Base-by-base conservation (phyloP, 2,329 filamentous ascomycete species). In the Aspergillus quadrilineatus region DNA sequence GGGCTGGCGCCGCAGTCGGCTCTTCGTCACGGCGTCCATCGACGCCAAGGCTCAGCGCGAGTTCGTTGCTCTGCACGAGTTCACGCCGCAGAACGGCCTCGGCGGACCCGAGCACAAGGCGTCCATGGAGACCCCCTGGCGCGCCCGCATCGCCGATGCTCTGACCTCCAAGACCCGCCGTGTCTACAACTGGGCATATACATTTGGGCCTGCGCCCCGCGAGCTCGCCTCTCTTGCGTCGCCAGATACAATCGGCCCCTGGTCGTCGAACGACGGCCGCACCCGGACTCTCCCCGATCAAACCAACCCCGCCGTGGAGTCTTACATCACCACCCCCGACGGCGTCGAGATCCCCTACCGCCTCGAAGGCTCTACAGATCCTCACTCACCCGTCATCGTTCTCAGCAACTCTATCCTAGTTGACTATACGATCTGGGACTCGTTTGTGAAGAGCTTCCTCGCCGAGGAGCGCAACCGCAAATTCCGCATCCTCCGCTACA, bases 341-440 rank as follows among this genome's bases (percentile, higher is more conserved):
- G 85, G 85, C 1, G 85, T 91, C 5, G 70, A 77, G 2, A 81
- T 95, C 12, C 85, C 85, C 0, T 96, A 90, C 74, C 82, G 85
- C 12, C 81, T 96, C 1, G 89, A 94, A 71, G 91, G 91, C 53
- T 88, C 83, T 61, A 66, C 83, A 0, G 80, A 86, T 32, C 83
- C 86, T 0, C 69, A 82, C 17, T 89, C 90, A 0, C 90, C 90
- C 0, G 82, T 88, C 0, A 79, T 96, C 9, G 85, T 90, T 17
- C 88, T 92, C 63, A 82, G 82, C 73, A 95, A 95, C 78, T 92
- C 88, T 1, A 86, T 96, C 49, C 82, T 96, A 6, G 90, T 89
- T 2, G 85, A 87, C 47, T 81, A 88, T 61, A 80, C 83, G 69
- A 94, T 96, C 82, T 96, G 91, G 91, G 88, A 94, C 65, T 79